Percentiles rank a stretch among this genome's conserved stretches.
These are phyloP conservation scores for Salvia sclarea DNA, from an alignment of 305 asterid species.

Conservation along the genomic window DNA sequence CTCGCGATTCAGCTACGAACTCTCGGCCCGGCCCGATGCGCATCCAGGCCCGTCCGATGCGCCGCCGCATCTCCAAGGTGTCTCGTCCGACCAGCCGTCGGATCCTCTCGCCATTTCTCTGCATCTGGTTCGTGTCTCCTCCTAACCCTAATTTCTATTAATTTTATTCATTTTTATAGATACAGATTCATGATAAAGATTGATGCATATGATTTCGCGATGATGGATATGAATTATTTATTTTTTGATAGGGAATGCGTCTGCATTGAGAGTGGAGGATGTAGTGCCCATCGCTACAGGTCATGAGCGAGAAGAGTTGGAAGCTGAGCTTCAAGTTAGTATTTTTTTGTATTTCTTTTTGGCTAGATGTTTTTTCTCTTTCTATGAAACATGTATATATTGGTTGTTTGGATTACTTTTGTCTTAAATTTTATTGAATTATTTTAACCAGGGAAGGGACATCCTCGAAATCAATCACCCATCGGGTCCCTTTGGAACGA, in stretches of 20 bases:
- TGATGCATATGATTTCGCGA: neutral
- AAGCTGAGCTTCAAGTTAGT: conserved; percentile 75
- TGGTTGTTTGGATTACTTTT: neutral
- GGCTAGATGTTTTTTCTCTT: neutral
- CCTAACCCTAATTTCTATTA: conserved; percentile 17
- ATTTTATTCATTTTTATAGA: too few species aligned
- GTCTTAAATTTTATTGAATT: neutral
- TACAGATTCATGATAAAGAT: neutral
- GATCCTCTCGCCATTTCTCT: conserved; percentile 38
- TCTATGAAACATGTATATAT: neutral
- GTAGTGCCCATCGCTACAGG: conserved; percentile 92
- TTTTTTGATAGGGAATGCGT: conserved; percentile 41
- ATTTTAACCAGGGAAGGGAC: conserved; percentile 55
- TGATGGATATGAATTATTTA: conserved; percentile 7
- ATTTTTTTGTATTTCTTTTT: neutral
- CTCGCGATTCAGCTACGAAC: conserved; percentile 39
- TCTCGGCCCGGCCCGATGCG: conserved; percentile 38
- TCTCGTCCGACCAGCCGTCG: conserved; percentile 30
- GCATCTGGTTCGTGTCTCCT: conserved; percentile 41
- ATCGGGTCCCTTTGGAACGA: conserved; percentile 86
- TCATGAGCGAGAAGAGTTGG: conserved; percentile 91
- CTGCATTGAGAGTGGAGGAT: conserved; percentile 60
- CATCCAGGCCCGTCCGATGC: conserved; percentile 25
- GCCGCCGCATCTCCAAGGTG: conserved; percentile 30
- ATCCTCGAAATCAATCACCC: conserved; percentile 68